phyloP scores from a whole-genome alignment of 257 asterid genomes.

The Fraxinus pennsylvanica region DNA sequence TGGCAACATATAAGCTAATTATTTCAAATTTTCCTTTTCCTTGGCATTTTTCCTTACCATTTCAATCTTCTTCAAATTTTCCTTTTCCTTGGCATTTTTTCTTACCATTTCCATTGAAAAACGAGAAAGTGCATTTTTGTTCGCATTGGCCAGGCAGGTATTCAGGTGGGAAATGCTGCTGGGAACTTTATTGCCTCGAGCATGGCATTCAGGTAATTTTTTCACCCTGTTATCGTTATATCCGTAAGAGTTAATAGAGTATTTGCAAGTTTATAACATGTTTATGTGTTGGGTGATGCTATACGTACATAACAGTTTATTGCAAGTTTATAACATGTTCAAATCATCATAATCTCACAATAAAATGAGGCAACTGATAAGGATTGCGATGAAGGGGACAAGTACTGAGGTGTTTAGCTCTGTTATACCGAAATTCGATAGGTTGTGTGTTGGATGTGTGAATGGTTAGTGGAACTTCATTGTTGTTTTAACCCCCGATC shows the following conservation, averaged over 20 bases:
- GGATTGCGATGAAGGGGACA: constrained; percentile 38
- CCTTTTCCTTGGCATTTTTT: not conserved
- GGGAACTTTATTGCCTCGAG: constrained; percentile 49
- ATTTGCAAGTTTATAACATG: not conserved
- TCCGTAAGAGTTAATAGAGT: not conserved
- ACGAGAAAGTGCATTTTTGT: constrained; percentile 49
- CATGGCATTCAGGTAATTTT: constrained; percentile 37
- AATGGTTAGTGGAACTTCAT: not conserved
- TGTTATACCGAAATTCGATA: not conserved
- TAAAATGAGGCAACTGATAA: constrained; percentile 8
- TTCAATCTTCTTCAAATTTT: not conserved
- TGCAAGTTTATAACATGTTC: too few species aligned
- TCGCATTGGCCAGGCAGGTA: constrained; percentile 48
- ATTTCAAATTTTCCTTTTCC: too few species aligned
- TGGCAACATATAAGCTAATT: too few species aligned
- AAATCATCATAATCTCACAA: too few species aligned
- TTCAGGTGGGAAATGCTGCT: constrained; percentile 50
- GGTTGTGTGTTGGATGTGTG: not conserved
- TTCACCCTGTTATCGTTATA: not conserved
- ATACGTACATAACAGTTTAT: too few species aligned
- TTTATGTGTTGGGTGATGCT: not conserved
- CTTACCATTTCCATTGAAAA: constrained; percentile 10
- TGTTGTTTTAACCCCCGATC: not conserved
- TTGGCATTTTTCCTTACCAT: too few species aligned
- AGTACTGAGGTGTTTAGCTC: constrained; percentile 16